These are phyloP conservation scores for Kuraishia borneana DNA, from an alignment of 805 yeast genomes.

Conservation along the genomic window DNA sequence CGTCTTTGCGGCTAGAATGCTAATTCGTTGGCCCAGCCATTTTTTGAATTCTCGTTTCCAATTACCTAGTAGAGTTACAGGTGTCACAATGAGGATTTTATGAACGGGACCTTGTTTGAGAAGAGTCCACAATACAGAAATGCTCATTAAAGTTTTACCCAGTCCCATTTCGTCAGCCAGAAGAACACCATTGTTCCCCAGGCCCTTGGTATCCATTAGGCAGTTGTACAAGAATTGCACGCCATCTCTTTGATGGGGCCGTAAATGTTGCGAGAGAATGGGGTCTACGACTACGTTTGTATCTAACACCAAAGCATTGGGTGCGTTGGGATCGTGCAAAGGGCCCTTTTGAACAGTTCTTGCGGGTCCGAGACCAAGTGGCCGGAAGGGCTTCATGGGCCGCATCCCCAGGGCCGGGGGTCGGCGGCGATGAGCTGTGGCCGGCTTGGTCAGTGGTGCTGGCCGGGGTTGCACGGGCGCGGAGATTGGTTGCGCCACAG, in stretches of 20 bases:
- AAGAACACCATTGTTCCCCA: slow-evolving; percentile 55
- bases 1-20: slow-evolving; percentile 54
- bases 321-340: slow-evolving; percentile 23
- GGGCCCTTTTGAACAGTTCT: slow-evolving; percentile 13
- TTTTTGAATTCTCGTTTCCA: slow-evolving; percentile 85
- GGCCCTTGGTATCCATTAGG: slow-evolving; percentile 50
- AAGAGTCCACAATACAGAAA: slow-evolving; percentile 75
- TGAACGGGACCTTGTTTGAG: slow-evolving; percentile 46
- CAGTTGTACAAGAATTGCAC: slow-evolving; percentile 74
- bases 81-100: slow-evolving; percentile 76
- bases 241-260: slow-evolving; percentile 85
- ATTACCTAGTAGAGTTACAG: slow-evolving; percentile 78
- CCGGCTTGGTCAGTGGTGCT: background rate
- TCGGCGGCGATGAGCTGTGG: background rate
- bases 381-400: slow-evolving; percentile 1
- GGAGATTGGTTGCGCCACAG: background rate
- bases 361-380: background rate
- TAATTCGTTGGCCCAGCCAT: slow-evolving; percentile 71
- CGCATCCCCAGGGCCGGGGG: background rate
- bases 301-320: slow-evolving; percentile 29
- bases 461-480: background rate
- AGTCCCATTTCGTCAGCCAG: slow-evolving; percentile 97
- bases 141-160: slow-evolving; percentile 83
- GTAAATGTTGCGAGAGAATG: slow-evolving; percentile 32
- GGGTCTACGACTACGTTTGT: slow-evolving; percentile 54